A percentile compares a stretch with the other conserved stretches of the same genome.
These are phyloP conservation scores for Terfezia boudieri DNA, from an alignment of 495 filamentous ascomycete genomes.

Conservation along the genomic window DNA sequence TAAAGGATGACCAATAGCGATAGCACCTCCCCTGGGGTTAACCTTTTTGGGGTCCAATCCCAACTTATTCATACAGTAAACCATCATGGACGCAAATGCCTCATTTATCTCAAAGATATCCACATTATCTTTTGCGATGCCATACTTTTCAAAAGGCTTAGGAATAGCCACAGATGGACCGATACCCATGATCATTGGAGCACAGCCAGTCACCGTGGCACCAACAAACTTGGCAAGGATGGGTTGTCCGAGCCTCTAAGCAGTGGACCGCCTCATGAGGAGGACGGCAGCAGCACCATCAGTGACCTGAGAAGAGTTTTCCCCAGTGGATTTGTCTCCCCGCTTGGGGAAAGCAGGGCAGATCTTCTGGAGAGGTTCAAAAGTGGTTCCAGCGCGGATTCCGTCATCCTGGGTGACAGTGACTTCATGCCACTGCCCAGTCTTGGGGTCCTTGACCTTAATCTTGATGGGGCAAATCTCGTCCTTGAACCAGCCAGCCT, in stretches of 20 bases:
- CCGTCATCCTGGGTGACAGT: slow-evolving; percentile 73
- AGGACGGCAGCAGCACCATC: slow-evolving; percentile 83
- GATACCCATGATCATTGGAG: slow-evolving; percentile 92
- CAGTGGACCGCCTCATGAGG: slow-evolving; percentile 81
- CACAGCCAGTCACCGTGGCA: slow-evolving; percentile 69
- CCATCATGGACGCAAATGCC: slow-evolving; percentile 92
- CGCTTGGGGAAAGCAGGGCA: slow-evolving; percentile 75
- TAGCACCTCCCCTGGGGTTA: slow-evolving; percentile 67
- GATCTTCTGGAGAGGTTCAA: slow-evolving; percentile 60
- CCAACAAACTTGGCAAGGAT: slow-evolving; percentile 89
- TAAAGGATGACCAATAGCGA: slow-evolving; percentile 63
- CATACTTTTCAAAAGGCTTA: slow-evolving; percentile 67
- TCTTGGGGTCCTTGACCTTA: slow-evolving; percentile 58
- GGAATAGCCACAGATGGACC: slow-evolving; percentile 85
- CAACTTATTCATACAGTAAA: slow-evolving; percentile 66
- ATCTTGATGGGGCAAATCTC: slow-evolving; percentile 79
- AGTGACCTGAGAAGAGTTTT: slow-evolving; percentile 90
- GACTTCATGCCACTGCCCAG: slow-evolving; percentile 52
- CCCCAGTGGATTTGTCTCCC: slow-evolving; percentile 71
- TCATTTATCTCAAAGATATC: slow-evolving; percentile 93
- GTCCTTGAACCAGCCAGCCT: slow-evolving; percentile 80
- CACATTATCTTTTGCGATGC: slow-evolving; percentile 54
- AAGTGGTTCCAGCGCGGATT: slow-evolving; percentile 71
- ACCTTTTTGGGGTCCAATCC: slow-evolving; percentile 64
- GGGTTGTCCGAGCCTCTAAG: slow-evolving; percentile 68